A percentile compares a stretch with the other conserved stretches of the same genome.
These are phyloP conservation scores for Curvularia sp. DNA, from an alignment of 2,329 filamentous ascomycete genomes.

Conservation along the genomic window DNA sequence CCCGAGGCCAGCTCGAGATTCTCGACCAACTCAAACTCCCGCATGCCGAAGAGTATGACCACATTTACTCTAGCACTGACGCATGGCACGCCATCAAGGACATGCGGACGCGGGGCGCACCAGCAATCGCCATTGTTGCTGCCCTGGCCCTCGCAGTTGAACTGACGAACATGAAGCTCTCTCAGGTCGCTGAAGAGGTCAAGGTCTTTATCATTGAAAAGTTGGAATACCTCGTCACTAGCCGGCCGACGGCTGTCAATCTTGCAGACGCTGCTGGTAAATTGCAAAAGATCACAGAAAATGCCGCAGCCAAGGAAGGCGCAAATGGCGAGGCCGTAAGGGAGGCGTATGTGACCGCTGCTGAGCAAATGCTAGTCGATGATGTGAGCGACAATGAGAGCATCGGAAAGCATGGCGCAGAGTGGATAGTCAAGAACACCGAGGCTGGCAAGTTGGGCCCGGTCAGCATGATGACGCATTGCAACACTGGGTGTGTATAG, in stretches of 20 bases:
- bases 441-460: conserved; percentile 59
- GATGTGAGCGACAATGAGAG: conserved; percentile 86
- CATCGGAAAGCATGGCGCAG: conserved; percentile 82
- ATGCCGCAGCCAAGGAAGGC: conserved; percentile 53
- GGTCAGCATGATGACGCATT: conserved; percentile 92
- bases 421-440: conserved; percentile 75
- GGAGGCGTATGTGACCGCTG: conserved; percentile 75
- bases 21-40: conserved; percentile 84
- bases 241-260: conserved; percentile 93
- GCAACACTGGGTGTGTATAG: conserved; percentile 80
- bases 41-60: conserved; percentile 79
- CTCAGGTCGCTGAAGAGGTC: conserved; percentile 66
- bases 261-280: conserved; percentile 87
- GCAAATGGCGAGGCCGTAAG: conserved; percentile 64
- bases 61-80: conserved; percentile 72
- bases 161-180: conserved; percentile 65
- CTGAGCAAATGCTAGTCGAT: conserved; percentile 84
- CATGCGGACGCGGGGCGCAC: conserved; percentile 82
- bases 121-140: conserved; percentile 97
- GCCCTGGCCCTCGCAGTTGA: conserved; percentile 88
- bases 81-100: conserved; percentile 83
- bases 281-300: conserved; percentile 70
- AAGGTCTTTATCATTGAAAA: conserved; percentile 73
- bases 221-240: conserved; percentile 85
- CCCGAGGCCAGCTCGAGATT: conserved; percentile 73